These are phyloP conservation scores for Botryosphaeria dothidea DNA, from an alignment of 2,329 filamentous ascomycete species.

Conservation along the genomic window DNA sequence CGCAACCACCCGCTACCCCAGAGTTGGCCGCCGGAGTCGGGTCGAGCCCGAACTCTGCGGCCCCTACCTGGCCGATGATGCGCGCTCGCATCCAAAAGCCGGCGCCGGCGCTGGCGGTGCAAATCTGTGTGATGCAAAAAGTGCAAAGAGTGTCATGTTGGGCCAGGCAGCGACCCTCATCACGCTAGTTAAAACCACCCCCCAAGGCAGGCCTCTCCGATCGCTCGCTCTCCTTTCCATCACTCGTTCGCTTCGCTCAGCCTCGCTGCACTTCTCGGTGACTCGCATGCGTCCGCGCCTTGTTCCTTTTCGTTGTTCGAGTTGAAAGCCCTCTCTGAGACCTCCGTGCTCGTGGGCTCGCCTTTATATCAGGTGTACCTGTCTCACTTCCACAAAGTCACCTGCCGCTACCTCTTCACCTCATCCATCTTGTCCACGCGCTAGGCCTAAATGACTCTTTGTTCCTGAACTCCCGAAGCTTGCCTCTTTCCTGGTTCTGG, in stretches of 20 bases:
- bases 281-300: background rate
- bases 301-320: background rate
- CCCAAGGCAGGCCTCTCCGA: background rate
- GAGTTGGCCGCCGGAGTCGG: background rate
- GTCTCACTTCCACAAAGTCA: conserved; percentile 7
- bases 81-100: background rate
- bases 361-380: conserved; percentile 13
- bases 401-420: background rate
- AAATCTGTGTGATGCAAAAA: conserved; percentile 8
- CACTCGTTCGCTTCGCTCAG: background rate
- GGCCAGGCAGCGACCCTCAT: conserved; percentile 6
- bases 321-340: background rate
- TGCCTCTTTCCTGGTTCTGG: background rate
- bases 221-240: background rate
- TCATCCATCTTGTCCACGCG: conserved; percentile 3
- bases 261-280: background rate
- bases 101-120: background rate
- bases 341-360: background rate
- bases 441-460: conserved; percentile 15
- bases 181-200: conserved; percentile 8
- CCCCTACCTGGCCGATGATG: conserved; percentile 11
- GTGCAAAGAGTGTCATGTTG: background rate
- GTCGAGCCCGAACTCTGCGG: background rate
- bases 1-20: background rate
- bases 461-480: conserved; percentile 11